Evolutionary conservation across 169 alveolate genomes (phyloP).

Genomic region (Prorocentrum cordatum): DNA sequence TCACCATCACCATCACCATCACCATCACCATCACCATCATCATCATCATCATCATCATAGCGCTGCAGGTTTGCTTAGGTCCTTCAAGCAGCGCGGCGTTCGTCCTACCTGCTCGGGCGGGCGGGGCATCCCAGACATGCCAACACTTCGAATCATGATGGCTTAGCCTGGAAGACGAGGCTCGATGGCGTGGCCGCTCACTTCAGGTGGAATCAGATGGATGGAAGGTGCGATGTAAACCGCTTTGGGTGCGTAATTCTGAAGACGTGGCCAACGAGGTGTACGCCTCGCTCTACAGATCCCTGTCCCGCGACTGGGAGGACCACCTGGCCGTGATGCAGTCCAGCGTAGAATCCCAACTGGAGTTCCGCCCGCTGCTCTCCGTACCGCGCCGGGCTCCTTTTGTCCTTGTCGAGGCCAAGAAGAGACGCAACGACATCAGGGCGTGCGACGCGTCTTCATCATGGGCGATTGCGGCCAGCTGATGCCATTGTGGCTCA

Average conservation of each 20-base stretch:
- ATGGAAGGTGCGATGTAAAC: too few relatives aligned
- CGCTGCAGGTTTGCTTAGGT: too few relatives aligned
- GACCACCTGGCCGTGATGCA: conserved; percentile 97
- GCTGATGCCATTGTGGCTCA: conserved; percentile 96
- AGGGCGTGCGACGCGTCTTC: conserved; percentile 97
- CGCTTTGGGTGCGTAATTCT: conserved; percentile 98
- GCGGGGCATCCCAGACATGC: too few relatives aligned
- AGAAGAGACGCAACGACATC: conserved; percentile 97
- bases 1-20: too few relatives aligned
- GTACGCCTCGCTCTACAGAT: conserved; percentile 95
- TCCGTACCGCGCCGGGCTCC: conserved; percentile 99
- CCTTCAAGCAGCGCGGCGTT: too few relatives aligned
- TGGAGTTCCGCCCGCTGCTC: conserved; percentile 96
- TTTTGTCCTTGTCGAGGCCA: conserved; percentile 96
- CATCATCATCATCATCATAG: too few relatives aligned
- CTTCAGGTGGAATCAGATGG: conserved; percentile 94
- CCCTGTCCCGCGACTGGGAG: conserved; percentile 98
- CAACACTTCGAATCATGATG: too few relatives aligned
- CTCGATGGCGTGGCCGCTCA: conserved; percentile 93
- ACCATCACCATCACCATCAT: too few relatives aligned
- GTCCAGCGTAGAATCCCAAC: conserved; percentile 96
- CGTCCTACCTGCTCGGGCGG: too few relatives aligned
- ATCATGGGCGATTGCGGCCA: conserved; percentile 99
- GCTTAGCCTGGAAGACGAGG: too few relatives aligned
- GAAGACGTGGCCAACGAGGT: conserved; percentile 97